These are phyloP conservation scores for Candida silvatica DNA, from an alignment of 805 yeast species.

Conservation along the genomic window DNA sequence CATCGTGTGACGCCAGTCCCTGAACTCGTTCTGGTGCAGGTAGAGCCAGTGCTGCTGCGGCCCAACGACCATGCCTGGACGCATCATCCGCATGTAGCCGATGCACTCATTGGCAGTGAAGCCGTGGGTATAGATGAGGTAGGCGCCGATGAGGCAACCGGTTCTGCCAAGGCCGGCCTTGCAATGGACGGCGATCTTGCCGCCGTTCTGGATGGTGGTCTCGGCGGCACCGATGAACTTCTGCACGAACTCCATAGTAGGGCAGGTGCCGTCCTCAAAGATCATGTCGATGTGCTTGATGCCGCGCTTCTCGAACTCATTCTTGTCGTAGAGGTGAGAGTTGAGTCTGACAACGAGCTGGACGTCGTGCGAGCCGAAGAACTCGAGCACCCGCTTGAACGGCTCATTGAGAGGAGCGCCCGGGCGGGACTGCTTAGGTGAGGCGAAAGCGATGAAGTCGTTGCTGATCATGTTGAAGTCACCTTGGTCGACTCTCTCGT, in stretches of 20 bases:
- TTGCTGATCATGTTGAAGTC: slow-evolving; percentile 89
- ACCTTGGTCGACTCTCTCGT: slow-evolving; percentile 94
- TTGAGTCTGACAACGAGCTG: slow-evolving; percentile 87
- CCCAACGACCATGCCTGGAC: slow-evolving; percentile 99
- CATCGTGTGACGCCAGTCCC: slow-evolving; percentile 96
- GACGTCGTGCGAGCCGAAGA: slow-evolving; percentile 65
- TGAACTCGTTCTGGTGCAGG: slow-evolving; percentile 88
- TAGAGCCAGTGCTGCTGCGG: slow-evolving; percentile 99
- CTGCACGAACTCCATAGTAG: slow-evolving; percentile 86
- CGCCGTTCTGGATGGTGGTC: slow-evolving; percentile 74
- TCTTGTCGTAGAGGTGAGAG: slow-evolving; percentile 81
- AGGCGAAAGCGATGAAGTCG: slow-evolving; percentile 95
- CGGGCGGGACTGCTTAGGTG: slow-evolving; percentile 68
- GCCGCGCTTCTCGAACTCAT: slow-evolving; percentile 73
- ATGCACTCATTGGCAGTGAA: slow-evolving; percentile 96
- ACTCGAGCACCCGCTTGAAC: slow-evolving; percentile 72
- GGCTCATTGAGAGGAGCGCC: slow-evolving; percentile 58
- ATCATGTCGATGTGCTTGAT: slow-evolving; percentile 92
- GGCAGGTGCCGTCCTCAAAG: slow-evolving; percentile 97
- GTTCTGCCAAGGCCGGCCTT: slow-evolving; percentile 98
- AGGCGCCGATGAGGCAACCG: slow-evolving; percentile 97
- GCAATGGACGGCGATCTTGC: slow-evolving; percentile 97
- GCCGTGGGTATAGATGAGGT: slow-evolving; percentile 90
- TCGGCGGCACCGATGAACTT: slow-evolving; percentile 94
- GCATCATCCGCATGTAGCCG: slow-evolving; percentile 89